Evolutionary conservation across 139 green algal genomes (phyloP).

Genomic region (Dunaliella primolecta): DNA sequence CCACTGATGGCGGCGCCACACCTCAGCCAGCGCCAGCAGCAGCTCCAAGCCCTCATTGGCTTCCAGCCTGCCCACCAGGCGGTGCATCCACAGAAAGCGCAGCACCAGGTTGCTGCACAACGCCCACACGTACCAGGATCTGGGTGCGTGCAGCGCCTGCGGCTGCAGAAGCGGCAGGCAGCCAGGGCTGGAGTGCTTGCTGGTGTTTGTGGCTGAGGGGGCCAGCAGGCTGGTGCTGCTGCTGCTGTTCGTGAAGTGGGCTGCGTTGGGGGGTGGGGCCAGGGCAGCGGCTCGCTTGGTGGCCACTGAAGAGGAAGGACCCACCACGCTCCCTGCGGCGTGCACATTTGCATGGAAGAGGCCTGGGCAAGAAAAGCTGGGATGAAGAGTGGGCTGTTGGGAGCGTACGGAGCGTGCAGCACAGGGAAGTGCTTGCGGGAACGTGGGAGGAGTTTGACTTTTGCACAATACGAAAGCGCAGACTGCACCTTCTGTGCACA

Average conservation of each 20-base stretch:
- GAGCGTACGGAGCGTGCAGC: too few species aligned
- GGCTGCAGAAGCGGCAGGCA: conserved; percentile 4
- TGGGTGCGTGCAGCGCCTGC: conserved; percentile 19
- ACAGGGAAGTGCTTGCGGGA: too few species aligned
- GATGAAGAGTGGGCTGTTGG: too few species aligned
- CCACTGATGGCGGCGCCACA: conserved; percentile 83
- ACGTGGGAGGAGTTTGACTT: too few species aligned
- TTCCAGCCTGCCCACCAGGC: conserved; percentile 35
- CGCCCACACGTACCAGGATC: conserved; percentile 65
- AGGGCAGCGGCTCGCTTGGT: background rate
- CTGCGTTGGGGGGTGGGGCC: background rate
- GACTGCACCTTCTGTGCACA: too few species aligned
- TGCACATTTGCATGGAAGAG: too few species aligned
- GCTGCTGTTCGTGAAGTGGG: background rate
- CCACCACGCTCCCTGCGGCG: too few species aligned
- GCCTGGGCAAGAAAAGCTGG: too few species aligned
- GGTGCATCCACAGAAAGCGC: conserved; percentile 73
- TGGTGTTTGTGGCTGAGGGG: background rate
- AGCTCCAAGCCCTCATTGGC: conserved; percentile 37
- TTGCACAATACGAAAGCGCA: too few species aligned
- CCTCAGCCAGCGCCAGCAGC: conserved; percentile 61
- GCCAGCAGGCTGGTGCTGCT: background rate
- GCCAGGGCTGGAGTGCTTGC: background rate
- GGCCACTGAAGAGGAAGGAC: too few species aligned
- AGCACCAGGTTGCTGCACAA: conserved; percentile 78